phyloP scores from a whole-genome alignment of 164 flowering plant species.

The Pachysandra terminalis region DNA sequence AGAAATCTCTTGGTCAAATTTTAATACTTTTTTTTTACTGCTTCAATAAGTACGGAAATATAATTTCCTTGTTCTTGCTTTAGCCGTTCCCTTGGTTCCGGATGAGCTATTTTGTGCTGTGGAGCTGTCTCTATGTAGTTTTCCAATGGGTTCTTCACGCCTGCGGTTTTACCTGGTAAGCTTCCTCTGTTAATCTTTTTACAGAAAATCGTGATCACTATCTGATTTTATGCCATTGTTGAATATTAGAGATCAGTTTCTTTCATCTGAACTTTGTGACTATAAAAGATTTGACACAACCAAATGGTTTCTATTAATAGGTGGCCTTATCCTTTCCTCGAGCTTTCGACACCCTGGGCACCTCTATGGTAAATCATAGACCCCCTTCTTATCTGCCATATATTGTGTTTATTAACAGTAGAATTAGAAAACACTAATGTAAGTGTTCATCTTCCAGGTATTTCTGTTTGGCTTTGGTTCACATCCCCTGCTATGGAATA shows the following conservation, averaged over 20 bases:
- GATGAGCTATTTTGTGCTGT: constrained; percentile 52
- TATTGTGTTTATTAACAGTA: not conserved
- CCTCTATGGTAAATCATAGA: constrained; percentile 56
- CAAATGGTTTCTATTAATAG: constrained; percentile 29
- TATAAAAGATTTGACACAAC: not conserved
- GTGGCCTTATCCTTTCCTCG: constrained; percentile 96
- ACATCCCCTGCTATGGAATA: constrained; percentile 58
- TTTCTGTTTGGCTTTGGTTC: constrained; percentile 44
- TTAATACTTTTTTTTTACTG: not conserved
- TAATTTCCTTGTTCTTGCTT: not conserved
- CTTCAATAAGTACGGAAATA: not conserved
- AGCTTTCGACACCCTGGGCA: constrained; percentile 70
- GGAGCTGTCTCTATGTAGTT: constrained; percentile 53
- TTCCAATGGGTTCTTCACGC: constrained; percentile 78
- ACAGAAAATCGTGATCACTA: too few relatives aligned
- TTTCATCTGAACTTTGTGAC: not conserved
- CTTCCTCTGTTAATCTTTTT: not conserved
- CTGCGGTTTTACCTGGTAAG: constrained; percentile 57
- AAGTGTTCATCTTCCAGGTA: constrained; percentile 41
- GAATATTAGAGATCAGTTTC: not conserved
- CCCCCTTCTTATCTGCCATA: not conserved
- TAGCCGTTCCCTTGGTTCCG: constrained; percentile 74
- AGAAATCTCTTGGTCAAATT: not conserved
- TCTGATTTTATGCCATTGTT: not conserved
- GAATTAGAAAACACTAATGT: not conserved